Evolutionary conservation across 805 yeast genomes (phyloP).

Genomic region (Cyberlindnera saturnus): DNA sequence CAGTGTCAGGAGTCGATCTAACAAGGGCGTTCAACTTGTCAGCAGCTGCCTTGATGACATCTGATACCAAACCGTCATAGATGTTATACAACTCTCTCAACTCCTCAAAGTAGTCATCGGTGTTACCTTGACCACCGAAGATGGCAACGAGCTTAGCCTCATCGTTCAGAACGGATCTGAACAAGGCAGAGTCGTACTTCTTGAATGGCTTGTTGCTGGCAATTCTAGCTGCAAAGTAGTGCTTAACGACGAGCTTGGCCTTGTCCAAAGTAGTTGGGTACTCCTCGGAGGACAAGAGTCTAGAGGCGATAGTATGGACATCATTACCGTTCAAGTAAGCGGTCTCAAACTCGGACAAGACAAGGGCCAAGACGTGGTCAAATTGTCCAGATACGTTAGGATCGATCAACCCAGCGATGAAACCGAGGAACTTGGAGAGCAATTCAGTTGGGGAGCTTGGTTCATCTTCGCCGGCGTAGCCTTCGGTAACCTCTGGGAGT

Average conservation of each 20-base stretch:
- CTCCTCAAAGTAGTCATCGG: conserved; percentile 96
- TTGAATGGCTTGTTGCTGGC: conserved; percentile 43
- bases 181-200: conserved; percentile 51
- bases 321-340: conserved; percentile 70
- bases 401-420: conserved; percentile 44
- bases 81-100: conserved; percentile 75
- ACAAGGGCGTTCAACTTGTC: conserved; percentile 61
- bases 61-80: conserved; percentile 69
- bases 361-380: conserved; percentile 62
- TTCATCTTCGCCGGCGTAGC: conserved; percentile 79
- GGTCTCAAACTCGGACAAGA: conserved; percentile 79
- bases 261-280: conserved; percentile 65
- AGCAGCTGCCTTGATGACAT: conserved; percentile 67
- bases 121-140: conserved; percentile 98
- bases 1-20: conserved; percentile 66
- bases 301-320: conserved; percentile 84
- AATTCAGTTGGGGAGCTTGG: conserved; percentile 84
- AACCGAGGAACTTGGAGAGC: conserved; percentile 78
- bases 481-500: conserved; percentile 78
- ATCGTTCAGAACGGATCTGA: conserved; percentile 52
- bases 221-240: conserved; percentile 63
- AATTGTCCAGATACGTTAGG: conserved; percentile 47
- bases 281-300: conserved; percentile 46
- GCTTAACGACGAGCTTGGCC: conserved; percentile 66
- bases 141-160: conserved; percentile 70